Percentiles rank a stretch among this genome's conserved stretches.
These are phyloP conservation scores for Ophiostoma sp. DNA, from an alignment of 2,329 filamentous ascomycete species.

Conservation along the genomic window DNA sequence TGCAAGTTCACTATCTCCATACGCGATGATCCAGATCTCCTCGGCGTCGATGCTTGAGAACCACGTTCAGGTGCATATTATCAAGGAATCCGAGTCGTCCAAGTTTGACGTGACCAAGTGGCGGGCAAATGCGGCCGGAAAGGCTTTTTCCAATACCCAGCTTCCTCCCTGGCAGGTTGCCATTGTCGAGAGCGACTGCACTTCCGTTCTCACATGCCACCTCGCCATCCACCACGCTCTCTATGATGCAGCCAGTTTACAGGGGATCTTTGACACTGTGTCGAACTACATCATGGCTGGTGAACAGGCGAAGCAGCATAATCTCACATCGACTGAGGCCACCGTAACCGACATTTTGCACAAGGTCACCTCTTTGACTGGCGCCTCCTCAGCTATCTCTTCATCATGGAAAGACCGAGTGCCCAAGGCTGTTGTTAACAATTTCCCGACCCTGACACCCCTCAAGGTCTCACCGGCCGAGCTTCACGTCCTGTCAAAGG, in stretches of 20 bases:
- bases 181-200: slow-evolving; percentile 40
- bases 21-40: slow-evolving; percentile 66
- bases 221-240: slow-evolving; percentile 69
- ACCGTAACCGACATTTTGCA: slow-evolving; percentile 41
- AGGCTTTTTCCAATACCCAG: slow-evolving; percentile 43
- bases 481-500: slow-evolving; percentile 31
- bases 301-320: background rate
- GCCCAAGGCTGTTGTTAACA: slow-evolving; percentile 52
- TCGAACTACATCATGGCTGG: slow-evolving; percentile 32
- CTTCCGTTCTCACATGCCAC: slow-evolving; percentile 28
- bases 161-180: slow-evolving; percentile 59
- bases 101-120: slow-evolving; percentile 36
- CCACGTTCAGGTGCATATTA: background rate
- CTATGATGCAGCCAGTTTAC: slow-evolving; percentile 75
- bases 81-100: slow-evolving; percentile 8
- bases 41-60: slow-evolving; percentile 11
- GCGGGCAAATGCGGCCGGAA: slow-evolving; percentile 33
- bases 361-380: slow-evolving; percentile 29
- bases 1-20: slow-evolving; percentile 42
- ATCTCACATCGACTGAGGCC: slow-evolving; percentile 27
- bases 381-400: slow-evolving; percentile 26
- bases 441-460: slow-evolving; percentile 73
- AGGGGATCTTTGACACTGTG: slow-evolving; percentile 58
- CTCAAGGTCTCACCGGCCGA: slow-evolving; percentile 39
- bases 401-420: slow-evolving; percentile 60